These are phyloP conservation scores for Annulohypoxylon maeteangense DNA, from an alignment of 495 filamentous ascomycete species.

Conservation along the genomic window DNA sequence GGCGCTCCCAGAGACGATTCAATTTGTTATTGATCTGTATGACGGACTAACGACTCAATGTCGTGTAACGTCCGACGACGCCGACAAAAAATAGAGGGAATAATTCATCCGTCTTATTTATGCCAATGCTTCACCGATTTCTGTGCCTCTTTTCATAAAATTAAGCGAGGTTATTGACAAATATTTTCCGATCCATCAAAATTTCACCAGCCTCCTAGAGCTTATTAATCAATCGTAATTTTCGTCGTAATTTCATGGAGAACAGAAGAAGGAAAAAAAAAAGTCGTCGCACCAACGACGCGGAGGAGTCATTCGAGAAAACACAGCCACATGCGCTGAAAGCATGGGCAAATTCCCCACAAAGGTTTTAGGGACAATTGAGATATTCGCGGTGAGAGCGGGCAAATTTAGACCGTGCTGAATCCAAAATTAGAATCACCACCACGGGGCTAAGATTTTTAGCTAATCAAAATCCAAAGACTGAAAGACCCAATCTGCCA, in stretches of 20 bases:
- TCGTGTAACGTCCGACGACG: neutral
- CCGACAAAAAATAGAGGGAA: too few species aligned
- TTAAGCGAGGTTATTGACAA: neutral
- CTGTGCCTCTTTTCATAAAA: neutral
- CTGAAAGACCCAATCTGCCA: neutral
- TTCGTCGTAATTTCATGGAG: neutral
- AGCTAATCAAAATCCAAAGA: neutral
- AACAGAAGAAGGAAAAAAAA: neutral
- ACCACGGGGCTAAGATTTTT: neutral
- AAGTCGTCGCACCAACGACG: neutral
- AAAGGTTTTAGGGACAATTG: neutral
- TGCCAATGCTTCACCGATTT: too few species aligned
- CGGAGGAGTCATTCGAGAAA: neutral
- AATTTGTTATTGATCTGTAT: neutral
- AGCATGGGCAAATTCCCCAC: neutral
- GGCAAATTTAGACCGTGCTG: slow-evolving; percentile 1
- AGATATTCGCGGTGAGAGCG: neutral
- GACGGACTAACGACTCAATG: neutral
- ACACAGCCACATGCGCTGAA: slow-evolving; percentile 22
- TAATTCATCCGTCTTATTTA: too few species aligned
- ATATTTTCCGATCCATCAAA: neutral
- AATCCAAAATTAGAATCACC: slow-evolving; percentile 19
- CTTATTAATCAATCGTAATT: neutral
- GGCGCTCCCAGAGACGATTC: neutral
- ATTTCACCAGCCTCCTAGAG: neutral